phyloP scores from a whole-genome alignment of 495 filamentous ascomycete genomes.

The Coniosporium apollinis region DNA sequence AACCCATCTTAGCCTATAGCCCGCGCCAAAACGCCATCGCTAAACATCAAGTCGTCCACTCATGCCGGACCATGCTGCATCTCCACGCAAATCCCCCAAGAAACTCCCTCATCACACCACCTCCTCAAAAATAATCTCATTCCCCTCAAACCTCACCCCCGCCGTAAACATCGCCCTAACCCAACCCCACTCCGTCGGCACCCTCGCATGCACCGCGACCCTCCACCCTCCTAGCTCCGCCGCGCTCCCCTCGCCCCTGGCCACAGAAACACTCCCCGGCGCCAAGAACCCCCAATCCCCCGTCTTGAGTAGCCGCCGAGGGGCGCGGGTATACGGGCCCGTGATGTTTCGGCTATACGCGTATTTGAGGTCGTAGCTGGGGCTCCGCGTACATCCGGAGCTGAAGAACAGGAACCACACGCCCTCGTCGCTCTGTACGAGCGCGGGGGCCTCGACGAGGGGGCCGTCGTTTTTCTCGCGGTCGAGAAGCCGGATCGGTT shows the following conservation, averaged over 20 bases:
- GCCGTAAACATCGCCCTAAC: constrained; percentile 8
- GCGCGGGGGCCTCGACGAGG: constrained; percentile 12
- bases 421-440: constrained; percentile 5
- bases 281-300: constrained; percentile 8
- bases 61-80: no score
- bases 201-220: constrained; percentile 9
- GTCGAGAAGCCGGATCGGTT: constrained; percentile 8
- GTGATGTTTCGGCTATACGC: constrained; percentile 7
- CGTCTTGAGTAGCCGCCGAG: constrained; percentile 4
- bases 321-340: constrained; percentile 8
- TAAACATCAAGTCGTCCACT: no score
- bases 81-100: no score
- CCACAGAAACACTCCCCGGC: constrained; percentile 8
- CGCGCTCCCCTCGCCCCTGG: background rate
- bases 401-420: constrained; percentile 12
- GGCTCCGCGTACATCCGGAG: constrained; percentile 6
- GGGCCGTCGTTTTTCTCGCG: constrained; percentile 8
- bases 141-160: constrained; percentile 6
- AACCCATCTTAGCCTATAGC: no score
- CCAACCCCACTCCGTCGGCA: constrained; percentile 5
- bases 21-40: no score
- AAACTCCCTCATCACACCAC: background rate
- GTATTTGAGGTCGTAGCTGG: constrained; percentile 10
- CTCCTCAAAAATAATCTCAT: background rate
- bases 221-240: background rate